Percentiles rank a stretch among this genome's conserved stretches.
phyloP scores from a whole-genome alignment of 768 basidiomycete species.

The Russula earlei region DNA sequence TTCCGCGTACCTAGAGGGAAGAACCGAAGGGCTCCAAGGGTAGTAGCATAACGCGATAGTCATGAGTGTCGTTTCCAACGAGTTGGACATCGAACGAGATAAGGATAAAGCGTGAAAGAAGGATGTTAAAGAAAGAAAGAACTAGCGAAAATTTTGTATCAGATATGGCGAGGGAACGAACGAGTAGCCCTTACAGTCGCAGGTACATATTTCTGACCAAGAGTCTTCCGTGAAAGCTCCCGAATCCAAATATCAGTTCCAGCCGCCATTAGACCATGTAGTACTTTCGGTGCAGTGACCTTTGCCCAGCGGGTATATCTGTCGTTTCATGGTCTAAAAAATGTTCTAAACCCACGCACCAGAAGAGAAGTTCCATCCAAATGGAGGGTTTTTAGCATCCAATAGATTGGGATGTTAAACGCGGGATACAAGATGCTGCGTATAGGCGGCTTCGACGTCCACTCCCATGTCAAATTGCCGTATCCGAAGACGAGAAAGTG shows the following conservation, averaged over 20 bases:
- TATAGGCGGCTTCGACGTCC: constrained; percentile 61
- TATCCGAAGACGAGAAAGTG: constrained; percentile 85
- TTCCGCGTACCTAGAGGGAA: constrained; percentile 19
- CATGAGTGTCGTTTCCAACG: constrained; percentile 80
- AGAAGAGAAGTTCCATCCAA: constrained; percentile 49
- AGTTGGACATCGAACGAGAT: constrained; percentile 87
- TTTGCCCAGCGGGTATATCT: constrained; percentile 25
- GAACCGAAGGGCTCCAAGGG: constrained; percentile 45
- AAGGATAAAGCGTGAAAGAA: constrained; percentile 81
- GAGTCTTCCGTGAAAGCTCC: constrained; percentile 44
- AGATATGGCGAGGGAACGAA: not conserved
- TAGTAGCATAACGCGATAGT: constrained; percentile 69
- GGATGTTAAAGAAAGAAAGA: constrained; percentile 72
- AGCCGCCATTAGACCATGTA: constrained; percentile 72
- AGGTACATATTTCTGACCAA: constrained; percentile 49
- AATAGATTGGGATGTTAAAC: constrained; percentile 72
- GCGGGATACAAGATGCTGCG: constrained; percentile 76
- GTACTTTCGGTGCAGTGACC: constrained; percentile 64
- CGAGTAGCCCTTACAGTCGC: constrained; percentile 47
- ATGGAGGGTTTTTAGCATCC: constrained; percentile 46
- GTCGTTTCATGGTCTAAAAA: not conserved
- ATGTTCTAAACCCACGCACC: constrained; percentile 38
- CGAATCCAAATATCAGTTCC: constrained; percentile 70
- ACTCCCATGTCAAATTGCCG: constrained; percentile 94
- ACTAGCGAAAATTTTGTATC: constrained; percentile 32